Evolutionary conservation across 441 rosid genomes (phyloP).

Genomic region (Raphanus hybrid): DNA sequence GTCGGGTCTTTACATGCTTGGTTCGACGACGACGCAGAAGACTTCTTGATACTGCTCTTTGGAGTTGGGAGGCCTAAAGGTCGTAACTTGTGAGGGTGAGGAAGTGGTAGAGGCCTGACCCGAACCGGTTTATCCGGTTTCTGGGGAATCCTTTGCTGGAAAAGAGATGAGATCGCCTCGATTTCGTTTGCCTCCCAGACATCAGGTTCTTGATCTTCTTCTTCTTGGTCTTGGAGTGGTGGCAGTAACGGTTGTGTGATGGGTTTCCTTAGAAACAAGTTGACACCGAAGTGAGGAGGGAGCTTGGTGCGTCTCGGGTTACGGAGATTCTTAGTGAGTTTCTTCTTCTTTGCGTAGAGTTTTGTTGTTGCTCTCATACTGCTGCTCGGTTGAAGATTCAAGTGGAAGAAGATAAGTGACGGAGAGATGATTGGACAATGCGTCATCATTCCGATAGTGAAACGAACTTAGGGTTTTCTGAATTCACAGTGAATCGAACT

Average conservation of each 20-base stretch:
- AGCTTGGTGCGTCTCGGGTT: constrained; percentile 70
- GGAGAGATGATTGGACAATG: constrained; percentile 27
- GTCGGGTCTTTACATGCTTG: constrained; percentile 60
- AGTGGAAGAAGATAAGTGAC: constrained; percentile 37
- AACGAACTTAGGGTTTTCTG: neutral
- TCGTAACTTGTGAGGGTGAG: constrained; percentile 77
- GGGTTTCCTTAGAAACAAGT: constrained; percentile 74
- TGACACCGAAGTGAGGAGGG: constrained; percentile 88
- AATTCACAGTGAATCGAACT: neutral
- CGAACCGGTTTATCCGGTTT: constrained; percentile 63
- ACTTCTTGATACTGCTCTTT: constrained; percentile 30
- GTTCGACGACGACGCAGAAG: neutral
- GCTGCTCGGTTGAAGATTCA: constrained; percentile 16
- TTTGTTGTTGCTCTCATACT: constrained; percentile 1
- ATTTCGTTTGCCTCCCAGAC: constrained; percentile 75
- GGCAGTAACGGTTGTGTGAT: constrained; percentile 16
- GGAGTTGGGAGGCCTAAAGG: constrained; percentile 70
- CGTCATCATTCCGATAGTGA: too few species aligned
- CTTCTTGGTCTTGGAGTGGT: neutral
- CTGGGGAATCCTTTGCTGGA: constrained; percentile 78
- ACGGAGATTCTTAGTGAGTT: constrained; percentile 62
- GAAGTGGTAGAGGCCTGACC: constrained; percentile 83
- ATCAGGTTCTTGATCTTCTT: constrained; percentile 25
- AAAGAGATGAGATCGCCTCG: constrained; percentile 83
- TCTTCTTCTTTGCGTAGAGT: constrained; percentile 38